Base-by-base conservation (phyloP, 331 rosid species). In the Acacia pycnantha region DNA sequence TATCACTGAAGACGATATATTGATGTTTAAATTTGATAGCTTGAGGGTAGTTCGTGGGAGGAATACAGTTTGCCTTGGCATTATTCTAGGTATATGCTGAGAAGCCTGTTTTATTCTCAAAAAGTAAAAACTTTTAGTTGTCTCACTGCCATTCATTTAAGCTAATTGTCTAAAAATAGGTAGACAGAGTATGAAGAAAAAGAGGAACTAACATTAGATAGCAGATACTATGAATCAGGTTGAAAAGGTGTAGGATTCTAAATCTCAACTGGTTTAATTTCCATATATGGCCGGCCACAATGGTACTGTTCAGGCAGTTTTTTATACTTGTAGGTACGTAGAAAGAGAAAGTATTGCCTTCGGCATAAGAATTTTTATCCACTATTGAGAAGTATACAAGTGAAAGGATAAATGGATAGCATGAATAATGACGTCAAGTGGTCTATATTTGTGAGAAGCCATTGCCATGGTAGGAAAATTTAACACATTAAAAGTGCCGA, bases 401-500 rank as follows among this genome's bases (percentile, higher is more conserved):
- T 54, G 73, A 21, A 84, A 67, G 40, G 67, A 64, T 40, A 46
- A 79, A 22, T 29, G 24, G 24, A 72, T 72, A 18, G 19, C 50
- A 51, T 51, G 80, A 78, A 73, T 41, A 40, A 72, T 78, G 80
- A 83, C 80, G 76, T 79, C 48, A 31, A 48, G 43, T 21, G 48
- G 18, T 47, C 11, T 24, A 35, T 59, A 9, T 9, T 24, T 33
- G 19, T 53, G 22, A 47, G 61, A 79, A 76, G 61, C 56, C 77
- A 56, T 73, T 73, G 56, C 54, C 46, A 22, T 69, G 82, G 73
- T 75, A 12, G 79, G 79, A 48, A 78, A 69, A 69, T 74, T 68
- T 54, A 2, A 54, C 79, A 68, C n/a, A 48, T 67, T 67, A 58
- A 53, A 71, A 51, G 56, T 33, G 33, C 33, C 31, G 50, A 16